Evolutionary conservation across 2,329 filamentous ascomycete species (phyloP).

Genomic region (Leptodontidium sp.): DNA sequence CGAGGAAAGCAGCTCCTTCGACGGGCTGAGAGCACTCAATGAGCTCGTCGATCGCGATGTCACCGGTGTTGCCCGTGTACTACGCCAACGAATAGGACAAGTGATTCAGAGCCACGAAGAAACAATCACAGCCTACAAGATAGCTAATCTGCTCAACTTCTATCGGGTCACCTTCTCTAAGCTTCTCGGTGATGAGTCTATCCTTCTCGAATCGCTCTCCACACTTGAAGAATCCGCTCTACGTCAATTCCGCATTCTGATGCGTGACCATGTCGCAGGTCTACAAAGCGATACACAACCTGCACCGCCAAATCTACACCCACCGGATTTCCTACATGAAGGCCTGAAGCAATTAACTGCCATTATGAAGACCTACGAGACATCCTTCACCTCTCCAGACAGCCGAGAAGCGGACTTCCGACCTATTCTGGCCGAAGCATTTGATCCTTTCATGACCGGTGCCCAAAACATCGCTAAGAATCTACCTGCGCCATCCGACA

Average conservation of each 20-base stretch:
- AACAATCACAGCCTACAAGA: constrained; percentile 85
- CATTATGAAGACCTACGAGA: constrained; percentile 88
- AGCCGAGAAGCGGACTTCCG: constrained; percentile 75
- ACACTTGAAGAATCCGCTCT: constrained; percentile 79
- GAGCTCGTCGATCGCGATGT: constrained; percentile 89
- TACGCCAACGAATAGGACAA: constrained; percentile 90
- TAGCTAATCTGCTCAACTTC: constrained; percentile 88
- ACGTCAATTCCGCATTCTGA: constrained; percentile 81
- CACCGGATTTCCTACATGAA: constrained; percentile 82
- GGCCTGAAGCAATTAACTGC: constrained; percentile 79
- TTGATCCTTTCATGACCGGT: constrained; percentile 86
- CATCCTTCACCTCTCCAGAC: constrained; percentile 70
- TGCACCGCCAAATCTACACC: constrained; percentile 75
- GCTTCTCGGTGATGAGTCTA: constrained; percentile 74
- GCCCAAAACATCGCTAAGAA: constrained; percentile 73
- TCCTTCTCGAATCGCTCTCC: constrained; percentile 72
- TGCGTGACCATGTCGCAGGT: constrained; percentile 80
- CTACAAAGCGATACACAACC: constrained; percentile 77
- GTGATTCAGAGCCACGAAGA: constrained; percentile 94
- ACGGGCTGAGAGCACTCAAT: constrained; percentile 82
- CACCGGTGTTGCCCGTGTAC: constrained; percentile 78
- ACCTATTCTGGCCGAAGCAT: constrained; percentile 76
- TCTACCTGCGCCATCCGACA: constrained; percentile 65
- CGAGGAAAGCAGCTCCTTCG: constrained; percentile 68
- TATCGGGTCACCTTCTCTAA: constrained; percentile 87